phyloP scores from a whole-genome alignment of 176 grass and related monocot genomes.

The Chrysopogon serrulatus region DNA sequence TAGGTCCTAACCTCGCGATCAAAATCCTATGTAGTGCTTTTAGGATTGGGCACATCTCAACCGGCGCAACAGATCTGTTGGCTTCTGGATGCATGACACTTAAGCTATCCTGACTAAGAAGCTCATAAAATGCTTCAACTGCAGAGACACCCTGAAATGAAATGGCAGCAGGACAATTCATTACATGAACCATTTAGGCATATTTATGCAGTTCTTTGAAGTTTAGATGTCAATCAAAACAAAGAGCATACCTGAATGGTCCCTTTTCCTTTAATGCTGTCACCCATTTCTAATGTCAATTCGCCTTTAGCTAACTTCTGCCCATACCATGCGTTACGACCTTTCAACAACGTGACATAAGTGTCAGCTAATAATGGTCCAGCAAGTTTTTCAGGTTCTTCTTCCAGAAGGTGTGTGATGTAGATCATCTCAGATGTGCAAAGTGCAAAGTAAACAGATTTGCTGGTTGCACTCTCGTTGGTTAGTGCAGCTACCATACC shows the following conservation, averaged over 20 bases:
- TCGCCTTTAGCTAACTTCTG: conserved; percentile 92
- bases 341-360: conserved; percentile 94
- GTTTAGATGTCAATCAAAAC: conserved; percentile 14
- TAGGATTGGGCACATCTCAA: conserved; percentile 94
- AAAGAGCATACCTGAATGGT: conserved; percentile 83
- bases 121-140: conserved; percentile 90
- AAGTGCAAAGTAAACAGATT: conserved; percentile 94
- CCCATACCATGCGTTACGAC: conserved; percentile 96
- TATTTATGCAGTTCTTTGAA: background rate
- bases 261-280: conserved; percentile 98
- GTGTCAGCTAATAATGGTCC: conserved; percentile 94
- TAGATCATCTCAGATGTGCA: conserved; percentile 99
- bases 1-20: conserved; percentile 70
- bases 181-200: background rate
- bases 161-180: conserved; percentile 7
- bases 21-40: conserved; percentile 96
- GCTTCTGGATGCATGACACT: conserved; percentile 95
- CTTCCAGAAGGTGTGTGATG: conserved; percentile 90
- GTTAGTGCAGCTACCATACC: conserved; percentile 95
- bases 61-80: conserved; percentile 74
- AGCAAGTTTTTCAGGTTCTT: conserved; percentile 97
- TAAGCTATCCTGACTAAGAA: conserved; percentile 89
- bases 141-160: conserved; percentile 94
- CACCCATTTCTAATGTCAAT: conserved; percentile 90
- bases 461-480: conserved; percentile 98